Percentiles rank a stretch among this genome's conserved stretches.
Conservation (phyloP, 2,329 filamentous ascomycete genomes). For the Zymoseptoria ardabiliae region DNA sequence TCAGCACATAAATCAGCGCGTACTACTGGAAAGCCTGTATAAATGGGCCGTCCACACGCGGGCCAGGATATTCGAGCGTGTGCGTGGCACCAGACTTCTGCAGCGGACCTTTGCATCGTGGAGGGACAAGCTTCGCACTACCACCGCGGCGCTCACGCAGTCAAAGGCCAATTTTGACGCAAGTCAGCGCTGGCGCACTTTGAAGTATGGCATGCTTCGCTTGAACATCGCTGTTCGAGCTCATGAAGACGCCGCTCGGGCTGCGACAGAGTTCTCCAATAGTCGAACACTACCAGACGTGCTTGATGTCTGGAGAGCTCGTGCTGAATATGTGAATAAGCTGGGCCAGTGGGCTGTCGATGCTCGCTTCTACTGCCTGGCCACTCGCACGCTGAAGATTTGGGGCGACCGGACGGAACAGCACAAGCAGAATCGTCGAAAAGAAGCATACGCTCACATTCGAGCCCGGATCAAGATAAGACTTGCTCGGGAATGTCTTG, state of each 20-base stretch:
- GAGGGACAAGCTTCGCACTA: constrained; percentile 8
- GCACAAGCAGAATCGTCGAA: constrained; percentile 45
- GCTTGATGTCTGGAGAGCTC: constrained; percentile 31
- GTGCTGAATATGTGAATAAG: constrained; percentile 37
- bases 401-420: constrained; percentile 47
- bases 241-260: constrained; percentile 30
- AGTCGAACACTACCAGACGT: constrained; percentile 33
- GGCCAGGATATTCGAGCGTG: constrained; percentile 34
- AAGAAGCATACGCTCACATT: constrained; percentile 49
- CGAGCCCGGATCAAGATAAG: constrained; percentile 48
- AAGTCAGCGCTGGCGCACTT: constrained; percentile 21
- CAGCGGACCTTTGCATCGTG: constrained; percentile 15
- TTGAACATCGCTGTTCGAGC: constrained; percentile 24
- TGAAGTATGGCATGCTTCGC: constrained; percentile 23
- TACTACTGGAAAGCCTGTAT: constrained; percentile 51
- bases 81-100: constrained; percentile 23
- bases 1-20: constrained; percentile 48
- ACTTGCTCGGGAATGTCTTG: constrained; percentile 40
- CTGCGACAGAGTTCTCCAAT: constrained; percentile 37
- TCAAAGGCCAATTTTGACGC: constrained; percentile 19
- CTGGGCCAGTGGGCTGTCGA: constrained; percentile 48
- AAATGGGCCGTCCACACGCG: constrained; percentile 52
- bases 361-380: constrained; percentile 50
- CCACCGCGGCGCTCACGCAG: constrained; percentile 11
- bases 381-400: constrained; percentile 41